Evolutionary conservation across 1,139 yeast genomes (phyloP).

Genomic region (Magnusiomyces paraingens): DNA sequence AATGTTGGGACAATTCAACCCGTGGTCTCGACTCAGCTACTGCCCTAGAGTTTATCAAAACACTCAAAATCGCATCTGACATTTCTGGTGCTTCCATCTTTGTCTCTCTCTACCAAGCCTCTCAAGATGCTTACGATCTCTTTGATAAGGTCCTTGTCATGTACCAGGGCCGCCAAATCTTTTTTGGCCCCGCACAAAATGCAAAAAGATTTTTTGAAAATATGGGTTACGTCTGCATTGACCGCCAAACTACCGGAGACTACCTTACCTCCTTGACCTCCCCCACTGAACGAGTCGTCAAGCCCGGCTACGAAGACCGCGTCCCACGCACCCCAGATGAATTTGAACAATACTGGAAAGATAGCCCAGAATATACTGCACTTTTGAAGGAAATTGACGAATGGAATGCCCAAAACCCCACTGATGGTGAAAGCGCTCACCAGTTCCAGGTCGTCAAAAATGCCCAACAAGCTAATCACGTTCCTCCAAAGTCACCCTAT

Average conservation of each 20-base stretch:
- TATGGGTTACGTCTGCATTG: slow-evolving; percentile 69
- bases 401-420: slow-evolving; percentile 26
- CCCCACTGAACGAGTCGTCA: slow-evolving; percentile 57
- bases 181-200: slow-evolving; percentile 52
- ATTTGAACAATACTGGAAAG: slow-evolving; percentile 58
- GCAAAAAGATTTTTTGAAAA: slow-evolving; percentile 56
- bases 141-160: slow-evolving; percentile 70
- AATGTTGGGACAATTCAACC: slow-evolving; percentile 72
- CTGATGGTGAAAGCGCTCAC: slow-evolving; percentile 25
- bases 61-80: slow-evolving; percentile 58
- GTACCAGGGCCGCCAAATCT: slow-evolving; percentile 74
- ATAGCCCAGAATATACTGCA: slow-evolving; percentile 46
- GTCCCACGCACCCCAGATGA: slow-evolving; percentile 69
- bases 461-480: slow-evolving; percentile 47
- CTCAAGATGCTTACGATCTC: slow-evolving; percentile 67
- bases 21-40: slow-evolving; percentile 73
- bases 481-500: slow-evolving; percentile 52
- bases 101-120: slow-evolving; percentile 78
- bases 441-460: slow-evolving; percentile 46
- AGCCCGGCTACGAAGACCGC: slow-evolving; percentile 49
- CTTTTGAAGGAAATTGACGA: slow-evolving; percentile 40
- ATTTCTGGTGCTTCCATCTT: slow-evolving; percentile 54
- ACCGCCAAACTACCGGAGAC: slow-evolving; percentile 79
- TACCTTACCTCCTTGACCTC: slow-evolving; percentile 72
- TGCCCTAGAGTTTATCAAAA: slow-evolving; percentile 66